Base-by-base conservation (phyloP, 2,329 filamentous ascomycete genomes). In the Tolypocladium tropicale region DNA sequence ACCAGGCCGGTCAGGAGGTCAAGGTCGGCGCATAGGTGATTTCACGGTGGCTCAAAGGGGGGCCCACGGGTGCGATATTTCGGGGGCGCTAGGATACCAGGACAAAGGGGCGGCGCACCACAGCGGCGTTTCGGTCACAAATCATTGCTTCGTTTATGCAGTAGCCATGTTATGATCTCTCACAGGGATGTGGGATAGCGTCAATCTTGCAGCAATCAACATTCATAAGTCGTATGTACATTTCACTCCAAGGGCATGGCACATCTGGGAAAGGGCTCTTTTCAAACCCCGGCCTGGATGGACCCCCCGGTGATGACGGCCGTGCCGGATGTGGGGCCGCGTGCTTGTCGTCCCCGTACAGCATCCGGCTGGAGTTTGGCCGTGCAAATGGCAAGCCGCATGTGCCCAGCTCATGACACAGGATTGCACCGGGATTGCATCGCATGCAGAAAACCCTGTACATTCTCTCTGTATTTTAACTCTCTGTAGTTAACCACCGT, bases 1-100 rank as follows among this genome's bases (percentile, higher is more conserved):
- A 37, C 11, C 52, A 46, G 7, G 32, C 28, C 4, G 55, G 56
- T 16, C 46, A 52, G 10, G 54, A 50, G 28, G 56, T 55, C 36
- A 43, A 52, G 28, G 58, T 56, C 1, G 56, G 53, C 23, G 55
- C 56, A 18, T 59, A 43, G 16, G 25, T 10, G 46, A 6, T 9
- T n/a, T 18, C n/a, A 4, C 3, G 43, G 14, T 49, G 25, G 16
- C 6, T 11, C 43, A 10, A 48, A 14, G 43, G 43, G 2, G 3
- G 6, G n/a, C n/a, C n/a, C 3, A 28, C 12, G 18, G 3, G 25
- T 49, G 46, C 46, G 18, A n/a, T 32, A 6, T n/a, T 3, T 49
- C n/a, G n/a, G 16, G 16, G n/a, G 46, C 25, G 43, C 16, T 9
- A 49, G 14, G 46, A 49, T n/a, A n/a, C 25, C 25, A 32, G 9